These are phyloP conservation scores for Euphorbia pulcherrima DNA, from an alignment of 345 rosid genomes.

Conservation along the genomic window DNA sequence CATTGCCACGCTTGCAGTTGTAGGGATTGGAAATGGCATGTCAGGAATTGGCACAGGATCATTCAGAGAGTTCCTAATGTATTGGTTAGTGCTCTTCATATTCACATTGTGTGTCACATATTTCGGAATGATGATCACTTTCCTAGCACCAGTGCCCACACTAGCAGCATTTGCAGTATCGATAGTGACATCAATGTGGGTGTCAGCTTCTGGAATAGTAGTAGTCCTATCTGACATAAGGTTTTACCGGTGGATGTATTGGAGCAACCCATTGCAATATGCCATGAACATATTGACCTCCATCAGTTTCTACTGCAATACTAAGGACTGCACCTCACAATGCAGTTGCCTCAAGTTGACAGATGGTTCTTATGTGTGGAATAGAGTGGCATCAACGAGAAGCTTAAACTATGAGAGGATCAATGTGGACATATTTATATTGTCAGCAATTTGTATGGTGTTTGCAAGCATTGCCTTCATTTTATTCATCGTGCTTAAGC, in stretches of 20 bases:
- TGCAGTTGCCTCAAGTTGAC: conserved; percentile 30
- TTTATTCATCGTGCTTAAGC: conserved; percentile 30
- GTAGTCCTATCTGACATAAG: conserved; percentile 27
- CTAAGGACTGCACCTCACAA: conserved; percentile 21
- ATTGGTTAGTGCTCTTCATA: conserved; percentile 30
- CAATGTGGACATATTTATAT: conserved; percentile 17
- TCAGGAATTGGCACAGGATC: conserved; percentile 32
- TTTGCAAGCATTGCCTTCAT: conserved; percentile 30
- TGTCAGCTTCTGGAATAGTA: conserved; percentile 32
- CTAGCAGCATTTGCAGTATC: conserved; percentile 38
- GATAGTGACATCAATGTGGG: conserved; percentile 29
- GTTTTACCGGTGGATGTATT: conserved; percentile 34
- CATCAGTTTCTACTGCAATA: conserved; percentile 23
- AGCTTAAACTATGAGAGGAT: conserved; percentile 26
- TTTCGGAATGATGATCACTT: conserved; percentile 40
- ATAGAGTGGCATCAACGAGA: conserved; percentile 25
- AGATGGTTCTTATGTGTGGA: conserved; percentile 32
- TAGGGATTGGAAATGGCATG: conserved; percentile 33
- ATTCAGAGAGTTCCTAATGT: conserved; percentile 19
- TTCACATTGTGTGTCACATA: conserved; percentile 30
- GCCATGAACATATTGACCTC: conserved; percentile 20
- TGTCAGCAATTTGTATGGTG: conserved; percentile 28
- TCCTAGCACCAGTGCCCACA: conserved; percentile 36
- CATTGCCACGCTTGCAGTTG: conserved; percentile 29
- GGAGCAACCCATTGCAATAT: conserved; percentile 34